phyloP scores from a whole-genome alignment of 1,284 basidiomycete genomes.

The Sporisorium scitamineum region DNA sequence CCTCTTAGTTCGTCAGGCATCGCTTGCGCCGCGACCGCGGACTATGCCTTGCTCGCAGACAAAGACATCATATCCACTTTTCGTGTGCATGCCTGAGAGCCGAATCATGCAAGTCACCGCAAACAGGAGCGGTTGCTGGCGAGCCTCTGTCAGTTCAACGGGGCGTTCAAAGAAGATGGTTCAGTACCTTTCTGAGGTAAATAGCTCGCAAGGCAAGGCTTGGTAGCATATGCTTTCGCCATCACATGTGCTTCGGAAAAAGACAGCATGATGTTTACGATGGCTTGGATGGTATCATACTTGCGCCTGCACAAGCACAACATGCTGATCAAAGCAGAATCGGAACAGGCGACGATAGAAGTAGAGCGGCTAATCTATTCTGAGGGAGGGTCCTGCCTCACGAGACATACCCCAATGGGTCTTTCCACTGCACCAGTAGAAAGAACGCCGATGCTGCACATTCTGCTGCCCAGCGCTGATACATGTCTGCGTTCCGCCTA shows the following conservation, averaged over 20 bases:
- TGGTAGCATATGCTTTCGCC: neutral
- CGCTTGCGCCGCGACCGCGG: neutral
- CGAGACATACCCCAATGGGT: constrained; percentile 38
- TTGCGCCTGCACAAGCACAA: neutral
- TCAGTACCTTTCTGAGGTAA: neutral
- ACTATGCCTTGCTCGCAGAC: neutral
- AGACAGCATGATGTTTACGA: neutral
- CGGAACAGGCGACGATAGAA: neutral
- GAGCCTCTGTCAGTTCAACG: neutral
- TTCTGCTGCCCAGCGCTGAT: neutral
- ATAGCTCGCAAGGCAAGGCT: no score
- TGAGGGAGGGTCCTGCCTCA: neutral
- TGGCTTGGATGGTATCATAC: constrained; percentile 6
- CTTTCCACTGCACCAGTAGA: constrained; percentile 7
- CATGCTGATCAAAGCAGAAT: constrained; percentile 1
- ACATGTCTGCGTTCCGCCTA: constrained; percentile 1
- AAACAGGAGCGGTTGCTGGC: constrained; percentile 21
- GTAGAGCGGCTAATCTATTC: neutral
- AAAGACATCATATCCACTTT: neutral
- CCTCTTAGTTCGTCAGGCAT: neutral
- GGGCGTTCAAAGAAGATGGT: neutral
- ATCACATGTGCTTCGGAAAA: neutral
- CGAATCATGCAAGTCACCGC: neutral
- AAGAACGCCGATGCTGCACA: constrained; percentile 10
- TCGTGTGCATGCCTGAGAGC: constrained; percentile 2